Evolutionary conservation across 2,329 filamentous ascomycete genomes (phyloP).

Genomic region (Ascochyta viciae-villosae): DNA sequence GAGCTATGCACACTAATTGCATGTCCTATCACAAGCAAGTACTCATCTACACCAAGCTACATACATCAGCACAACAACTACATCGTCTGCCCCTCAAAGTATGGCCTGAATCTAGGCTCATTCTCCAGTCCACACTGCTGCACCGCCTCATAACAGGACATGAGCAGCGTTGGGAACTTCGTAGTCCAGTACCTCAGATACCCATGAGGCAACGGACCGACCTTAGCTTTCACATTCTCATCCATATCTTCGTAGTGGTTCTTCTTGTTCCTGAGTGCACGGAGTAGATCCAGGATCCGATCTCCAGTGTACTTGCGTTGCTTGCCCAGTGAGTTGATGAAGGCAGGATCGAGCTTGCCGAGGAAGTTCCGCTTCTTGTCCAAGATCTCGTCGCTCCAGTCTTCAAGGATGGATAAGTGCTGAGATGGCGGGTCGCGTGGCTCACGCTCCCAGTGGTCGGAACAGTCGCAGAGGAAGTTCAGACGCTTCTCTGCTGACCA

Average conservation of each 20-base stretch:
- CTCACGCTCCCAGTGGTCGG: slow-evolving; percentile 95
- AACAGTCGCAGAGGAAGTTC: slow-evolving; percentile 93
- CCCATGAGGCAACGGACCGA: slow-evolving; percentile 78
- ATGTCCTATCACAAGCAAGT: neutral
- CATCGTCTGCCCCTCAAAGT: slow-evolving; percentile 59
- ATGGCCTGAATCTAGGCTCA: slow-evolving; percentile 73
- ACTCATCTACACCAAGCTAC: neutral
- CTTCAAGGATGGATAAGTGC: slow-evolving; percentile 67
- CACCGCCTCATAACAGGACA: slow-evolving; percentile 79
- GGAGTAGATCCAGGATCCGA: slow-evolving; percentile 82
- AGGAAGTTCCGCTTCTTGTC: slow-evolving; percentile 77
- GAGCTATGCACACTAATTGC: slow-evolving; percentile 3
- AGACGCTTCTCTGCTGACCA: slow-evolving; percentile 90
- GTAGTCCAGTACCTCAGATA: slow-evolving; percentile 86
- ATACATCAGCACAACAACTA: neutral
- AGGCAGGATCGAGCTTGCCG: slow-evolving; percentile 74
- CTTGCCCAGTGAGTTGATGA: slow-evolving; percentile 88
- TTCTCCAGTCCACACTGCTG: slow-evolving; percentile 69
- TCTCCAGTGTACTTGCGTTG: slow-evolving; percentile 93
- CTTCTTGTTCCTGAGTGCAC: slow-evolving; percentile 92
- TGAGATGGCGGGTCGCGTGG: slow-evolving; percentile 79
- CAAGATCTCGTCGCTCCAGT: slow-evolving; percentile 54
- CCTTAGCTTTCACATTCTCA: slow-evolving; percentile 73
- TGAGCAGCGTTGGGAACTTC: slow-evolving; percentile 78
- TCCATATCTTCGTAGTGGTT: slow-evolving; percentile 98